Evolutionary conservation across 2,329 filamentous ascomycete genomes (phyloP), one percentile per base, ranked within the genome.

Genomic region (Coccinonectria pachysandricola): DNA sequence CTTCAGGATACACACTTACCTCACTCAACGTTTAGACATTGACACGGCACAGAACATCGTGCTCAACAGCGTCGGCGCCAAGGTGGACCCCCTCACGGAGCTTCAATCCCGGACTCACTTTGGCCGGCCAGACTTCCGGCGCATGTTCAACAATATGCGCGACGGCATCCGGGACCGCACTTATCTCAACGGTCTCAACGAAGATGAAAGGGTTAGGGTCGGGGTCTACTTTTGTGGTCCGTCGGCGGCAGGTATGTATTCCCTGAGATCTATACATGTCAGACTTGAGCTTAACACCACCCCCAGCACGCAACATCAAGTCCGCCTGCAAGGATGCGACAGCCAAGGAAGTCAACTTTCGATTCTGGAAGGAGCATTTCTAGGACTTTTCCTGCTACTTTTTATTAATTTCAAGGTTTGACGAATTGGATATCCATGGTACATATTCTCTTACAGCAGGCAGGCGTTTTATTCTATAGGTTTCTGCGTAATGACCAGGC

Each of bases 181-280:
- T 1, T 98, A 96, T 49, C 74, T 96, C 46, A 72, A 72, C 27
- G 87, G 86, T 1, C 57, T 95, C 10, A 81, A 92, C 55, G 73
- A 73, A 32, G 79, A 70, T 44, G 67, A 79, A 50, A 71, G 75
- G 46, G 92, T 85, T 4, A 85, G 88, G 19, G 81, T 98, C 8
- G 91, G 91, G 59, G 88, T 98, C 12, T 98, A 98, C 62, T 96
- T 96, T 57, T 98, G 91, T 54, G 91, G 91, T 33, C 87, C 87
- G 13, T 91, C 82, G 37, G 68, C 68, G 39, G 68, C 69, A 45
- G 69, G 68, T 72, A 56, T 54, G 65, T 60, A 12, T 10, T 16
- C 19, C 13, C 7, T 18, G 7, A n/a, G n/a, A n/a, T n/a, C n/a
- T n/a, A n/a, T n/a, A n/a, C n/a, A n/a, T n/a, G n/a, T n/a, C n/a